Percentiles rank a stretch among this genome's conserved stretches.
These are phyloP conservation scores for Daedaleopsis sinensis DNA, from an alignment of 768 basidiomycete genomes.

Conservation along the genomic window DNA sequence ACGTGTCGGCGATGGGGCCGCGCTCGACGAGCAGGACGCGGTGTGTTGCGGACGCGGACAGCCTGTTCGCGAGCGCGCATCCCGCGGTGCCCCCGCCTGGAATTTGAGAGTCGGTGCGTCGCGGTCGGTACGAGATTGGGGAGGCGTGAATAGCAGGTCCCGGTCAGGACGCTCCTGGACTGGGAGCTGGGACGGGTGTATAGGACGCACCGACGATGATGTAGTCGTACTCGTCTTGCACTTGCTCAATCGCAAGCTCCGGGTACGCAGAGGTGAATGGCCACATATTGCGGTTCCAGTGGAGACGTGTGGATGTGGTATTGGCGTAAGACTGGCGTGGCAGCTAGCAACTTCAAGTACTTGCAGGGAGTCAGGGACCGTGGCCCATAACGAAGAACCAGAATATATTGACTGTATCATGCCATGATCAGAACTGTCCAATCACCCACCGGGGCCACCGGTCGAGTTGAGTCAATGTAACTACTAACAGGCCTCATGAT, in stretches of 20 bases:
- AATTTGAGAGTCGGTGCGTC: too few species aligned
- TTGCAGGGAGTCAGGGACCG: neutral
- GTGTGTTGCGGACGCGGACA: conserved; percentile 34
- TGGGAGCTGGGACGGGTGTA: neutral
- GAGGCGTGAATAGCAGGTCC: neutral
- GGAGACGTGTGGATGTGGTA: neutral
- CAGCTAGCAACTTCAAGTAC: neutral
- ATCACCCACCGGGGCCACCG: too few species aligned
- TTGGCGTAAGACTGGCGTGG: too few species aligned
- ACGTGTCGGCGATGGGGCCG: conserved; percentile 31
- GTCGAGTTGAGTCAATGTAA: too few species aligned
- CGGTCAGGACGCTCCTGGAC: neutral
- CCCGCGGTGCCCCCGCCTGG: conserved; percentile 40
- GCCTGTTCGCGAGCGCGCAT: conserved; percentile 39
- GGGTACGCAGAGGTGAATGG: conserved; percentile 21
- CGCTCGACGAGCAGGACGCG: conserved; percentile 37
- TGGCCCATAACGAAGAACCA: too few species aligned
- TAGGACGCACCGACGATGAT: conserved; percentile 27
- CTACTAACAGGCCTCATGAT: too few species aligned
- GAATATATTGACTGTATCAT: too few species aligned
- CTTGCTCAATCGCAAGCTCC: conserved; percentile 9
- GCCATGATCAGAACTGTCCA: too few species aligned
- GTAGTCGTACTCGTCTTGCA: conserved; percentile 28
- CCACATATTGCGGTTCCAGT: conserved; percentile 23
- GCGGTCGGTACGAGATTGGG: neutral